A percentile compares a stretch with the other conserved stretches of the same genome.
These are phyloP conservation scores for Thraustochytrium sp. DNA, from an alignment of 352 stramenopile genomes.

Conservation along the genomic window DNA sequence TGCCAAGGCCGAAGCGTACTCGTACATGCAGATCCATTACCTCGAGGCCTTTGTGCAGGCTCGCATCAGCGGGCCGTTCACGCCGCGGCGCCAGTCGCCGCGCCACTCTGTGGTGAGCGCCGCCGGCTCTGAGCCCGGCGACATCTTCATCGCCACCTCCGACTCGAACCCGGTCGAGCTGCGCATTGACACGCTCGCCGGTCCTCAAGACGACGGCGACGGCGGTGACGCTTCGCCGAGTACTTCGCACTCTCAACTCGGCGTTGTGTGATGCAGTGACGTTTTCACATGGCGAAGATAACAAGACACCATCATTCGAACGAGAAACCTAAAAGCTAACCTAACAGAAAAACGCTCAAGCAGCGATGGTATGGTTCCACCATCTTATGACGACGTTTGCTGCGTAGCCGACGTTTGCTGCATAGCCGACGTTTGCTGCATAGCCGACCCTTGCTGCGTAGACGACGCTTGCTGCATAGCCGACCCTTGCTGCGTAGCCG, in stretches of 20 bases:
- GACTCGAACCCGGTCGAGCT: not conserved
- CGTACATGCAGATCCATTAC: constrained; percentile 11
- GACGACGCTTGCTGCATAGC: no score
- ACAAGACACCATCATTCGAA: not conserved
- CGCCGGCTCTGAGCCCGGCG: no score
- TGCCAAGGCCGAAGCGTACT: constrained; percentile 22
- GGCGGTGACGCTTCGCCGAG: no score
- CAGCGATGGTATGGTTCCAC: no score
- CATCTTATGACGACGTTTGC: no score
- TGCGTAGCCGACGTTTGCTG: no score
- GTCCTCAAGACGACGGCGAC: not conserved
- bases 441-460: no score
- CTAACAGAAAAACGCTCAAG: not conserved
- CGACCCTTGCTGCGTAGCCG: no score
- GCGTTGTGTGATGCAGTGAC: not conserved
- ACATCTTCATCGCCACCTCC: not conserved
- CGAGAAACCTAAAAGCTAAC: not conserved
- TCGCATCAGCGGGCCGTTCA: not conserved
- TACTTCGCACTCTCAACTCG: no score
- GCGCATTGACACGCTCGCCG: no score
- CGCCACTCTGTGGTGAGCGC: no score
- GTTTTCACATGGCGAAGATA: not conserved
- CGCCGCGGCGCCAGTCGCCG: not conserved
- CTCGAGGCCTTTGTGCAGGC: not conserved
- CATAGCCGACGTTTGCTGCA: no score